phyloP scores from a whole-genome alignment of 2,329 filamentous ascomycete genomes.

The Beauveria sp. region DNA sequence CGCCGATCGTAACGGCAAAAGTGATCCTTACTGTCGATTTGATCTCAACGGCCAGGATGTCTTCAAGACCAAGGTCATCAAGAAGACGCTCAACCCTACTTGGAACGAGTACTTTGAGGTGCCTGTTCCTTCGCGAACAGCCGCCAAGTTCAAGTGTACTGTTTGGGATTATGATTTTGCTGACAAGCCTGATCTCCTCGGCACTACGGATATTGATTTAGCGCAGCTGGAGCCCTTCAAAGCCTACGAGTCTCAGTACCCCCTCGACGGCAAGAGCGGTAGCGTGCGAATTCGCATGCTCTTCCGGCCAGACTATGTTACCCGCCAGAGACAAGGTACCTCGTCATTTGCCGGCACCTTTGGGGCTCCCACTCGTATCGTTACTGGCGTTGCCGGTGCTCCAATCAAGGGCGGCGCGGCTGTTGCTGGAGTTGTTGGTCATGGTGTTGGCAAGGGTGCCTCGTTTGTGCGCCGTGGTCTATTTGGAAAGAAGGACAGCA shows the following conservation, averaged over 20 bases:
- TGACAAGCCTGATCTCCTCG: constrained; percentile 88
- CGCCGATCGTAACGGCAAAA: constrained; percentile 92
- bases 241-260: constrained; percentile 64
- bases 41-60: constrained; percentile 81
- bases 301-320: constrained; percentile 90
- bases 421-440: constrained; percentile 63
- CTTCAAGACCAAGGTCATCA: constrained; percentile 91
- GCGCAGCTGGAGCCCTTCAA: constrained; percentile 78
- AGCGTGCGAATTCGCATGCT: constrained; percentile 73
- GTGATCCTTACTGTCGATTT: constrained; percentile 95
- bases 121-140: constrained; percentile 73
- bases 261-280: constrained; percentile 84
- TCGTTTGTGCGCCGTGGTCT: constrained; percentile 85
- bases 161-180: constrained; percentile 97
- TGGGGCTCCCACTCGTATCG: constrained; percentile 76
- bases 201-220: constrained; percentile 67
- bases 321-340: constrained; percentile 77
- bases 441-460: constrained; percentile 80
- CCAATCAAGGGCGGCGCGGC: constrained; percentile 89
- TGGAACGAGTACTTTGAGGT: constrained; percentile 98
- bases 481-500: constrained; percentile 57
- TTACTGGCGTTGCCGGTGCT: constrained; percentile 70
- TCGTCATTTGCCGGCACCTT: constrained; percentile 92
- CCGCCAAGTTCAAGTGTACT: constrained; percentile 71
- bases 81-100: constrained; percentile 88